These are phyloP conservation scores for Coelastrella sp. DNA, from an alignment of 139 green algal genomes.

Conservation along the genomic window DNA sequence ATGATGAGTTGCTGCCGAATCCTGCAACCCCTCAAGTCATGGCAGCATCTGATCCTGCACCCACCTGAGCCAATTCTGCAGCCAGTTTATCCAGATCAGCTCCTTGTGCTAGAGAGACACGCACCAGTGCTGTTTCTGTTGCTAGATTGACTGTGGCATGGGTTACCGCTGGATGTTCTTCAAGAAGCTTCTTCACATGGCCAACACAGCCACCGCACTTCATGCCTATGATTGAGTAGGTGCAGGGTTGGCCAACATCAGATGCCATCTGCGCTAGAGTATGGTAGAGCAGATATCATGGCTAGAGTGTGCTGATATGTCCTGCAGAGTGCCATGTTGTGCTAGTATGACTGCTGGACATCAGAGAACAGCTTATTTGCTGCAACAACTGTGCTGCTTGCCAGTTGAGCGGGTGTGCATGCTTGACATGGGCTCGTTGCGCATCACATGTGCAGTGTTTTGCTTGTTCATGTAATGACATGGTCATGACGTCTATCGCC, in stretches of 20 bases:
- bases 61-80: constrained; percentile 60
- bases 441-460: no score
- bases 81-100: constrained; percentile 42
- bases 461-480: no score
- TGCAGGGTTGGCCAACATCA: no score
- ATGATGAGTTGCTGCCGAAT: no score
- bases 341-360: background rate
- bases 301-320: background rate
- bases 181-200: constrained; percentile 81
- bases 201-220: constrained; percentile 89
- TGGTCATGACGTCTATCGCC: background rate
- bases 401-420: no score
- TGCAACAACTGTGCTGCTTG: background rate
- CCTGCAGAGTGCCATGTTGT: background rate
- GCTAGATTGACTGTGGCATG: constrained; percentile 89
- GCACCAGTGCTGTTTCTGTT: constrained; percentile 90
- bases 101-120: constrained; percentile 64
- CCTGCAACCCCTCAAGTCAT: no score
- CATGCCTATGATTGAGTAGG: no score
- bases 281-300: no score
- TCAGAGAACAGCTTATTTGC: no score
- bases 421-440: no score
- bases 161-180: constrained; percentile 61
- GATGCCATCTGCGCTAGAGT: no score
- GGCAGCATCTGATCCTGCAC: background rate